Base-by-base conservation (phyloP, 768 basidiomycete genomes). In the Tylopilus vinaceipallidus region DNA sequence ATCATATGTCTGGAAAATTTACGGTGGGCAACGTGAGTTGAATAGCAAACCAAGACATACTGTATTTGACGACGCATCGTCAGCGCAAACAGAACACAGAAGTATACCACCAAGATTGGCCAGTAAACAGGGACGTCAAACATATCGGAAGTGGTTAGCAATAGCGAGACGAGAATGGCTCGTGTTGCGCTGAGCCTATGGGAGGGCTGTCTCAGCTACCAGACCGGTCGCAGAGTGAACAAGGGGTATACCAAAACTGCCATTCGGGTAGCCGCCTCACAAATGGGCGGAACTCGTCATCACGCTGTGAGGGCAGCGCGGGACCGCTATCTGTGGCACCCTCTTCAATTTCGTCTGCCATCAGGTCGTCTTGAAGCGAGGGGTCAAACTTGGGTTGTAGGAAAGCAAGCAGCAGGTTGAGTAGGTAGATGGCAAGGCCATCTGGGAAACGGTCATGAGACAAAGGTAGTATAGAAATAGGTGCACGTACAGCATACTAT, bases 41-140 rank as follows among this genome's bases (percentile, higher is more conserved):
- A 7, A 17, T 33, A 22, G n/a, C n/a, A 24, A 23, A 12, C 9
- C n/a, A n/a, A 16, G 32, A 63, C 93, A 61, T 67, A 95, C 93
- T 92, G 91, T 57, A 98, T 94, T 71, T 98, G 94, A 54, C 93
- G 75, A 54, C 94, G 81, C 92, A 99, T 95, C 4, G 95, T 98
- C 59, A 98, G 75, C 19, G 90, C 81, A 65, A 98, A 98, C 47
- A 98, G 79, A 36, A 94, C 87, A 69, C 89, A 89, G 78, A 98
- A 99, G 75, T 99, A 99, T 50, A 98, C 76, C 59, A 98, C 84
- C 47, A 99, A 82, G 69, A 99, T 98, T 8, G 97, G 97, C 95
- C 97, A 98, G 73, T 97, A 98, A 20, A 98, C 97, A 7, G 97
- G 95, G 19, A 99, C 88, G 66, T 98, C 95, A 58, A 97, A 95